Conservation (phyloP, 768 basidiomycete genomes). For the Psilocybe subaeruginosa region DNA sequence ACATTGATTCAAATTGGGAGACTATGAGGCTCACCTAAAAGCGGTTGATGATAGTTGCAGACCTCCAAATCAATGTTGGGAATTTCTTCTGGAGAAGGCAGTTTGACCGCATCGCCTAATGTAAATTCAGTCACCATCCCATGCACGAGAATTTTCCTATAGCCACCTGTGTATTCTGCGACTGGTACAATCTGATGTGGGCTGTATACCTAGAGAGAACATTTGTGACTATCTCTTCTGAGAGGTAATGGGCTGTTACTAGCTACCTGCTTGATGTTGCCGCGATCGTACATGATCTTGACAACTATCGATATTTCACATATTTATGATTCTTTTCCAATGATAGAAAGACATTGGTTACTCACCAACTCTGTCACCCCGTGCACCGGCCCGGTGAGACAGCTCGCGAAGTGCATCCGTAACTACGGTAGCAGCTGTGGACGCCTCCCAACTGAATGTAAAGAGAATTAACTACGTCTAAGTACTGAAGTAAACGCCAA, state of each 20-base stretch:
- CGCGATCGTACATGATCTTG: conserved; percentile 16
- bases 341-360: neutral
- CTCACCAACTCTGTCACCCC: conserved; percentile 3
- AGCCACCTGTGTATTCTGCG: conserved; percentile 10
- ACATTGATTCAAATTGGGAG: neutral
- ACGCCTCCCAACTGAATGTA: conserved; percentile 7
- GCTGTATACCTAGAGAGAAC: neutral
- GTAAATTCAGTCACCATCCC: neutral
- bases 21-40: neutral
- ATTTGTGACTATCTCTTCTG: neutral
- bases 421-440: conserved; percentile 1
- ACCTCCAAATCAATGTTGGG: conserved; percentile 15
- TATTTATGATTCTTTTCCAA: neutral
- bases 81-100: conserved; percentile 10
- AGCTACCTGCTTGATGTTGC: conserved; percentile 13
- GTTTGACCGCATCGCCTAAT: conserved; percentile 9
- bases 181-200: conserved; percentile 16
- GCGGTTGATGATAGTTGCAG: conserved; percentile 15
- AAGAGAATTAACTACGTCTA: neutral
- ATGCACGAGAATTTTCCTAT: neutral
- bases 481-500: neutral
- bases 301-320: neutral
- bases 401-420: conserved; percentile 9
- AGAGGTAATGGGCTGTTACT: too few species aligned
- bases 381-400: conserved; percentile 5